Conservation (phyloP, 352 stramenopile species). For the Phytophthora brassicae region DNA sequence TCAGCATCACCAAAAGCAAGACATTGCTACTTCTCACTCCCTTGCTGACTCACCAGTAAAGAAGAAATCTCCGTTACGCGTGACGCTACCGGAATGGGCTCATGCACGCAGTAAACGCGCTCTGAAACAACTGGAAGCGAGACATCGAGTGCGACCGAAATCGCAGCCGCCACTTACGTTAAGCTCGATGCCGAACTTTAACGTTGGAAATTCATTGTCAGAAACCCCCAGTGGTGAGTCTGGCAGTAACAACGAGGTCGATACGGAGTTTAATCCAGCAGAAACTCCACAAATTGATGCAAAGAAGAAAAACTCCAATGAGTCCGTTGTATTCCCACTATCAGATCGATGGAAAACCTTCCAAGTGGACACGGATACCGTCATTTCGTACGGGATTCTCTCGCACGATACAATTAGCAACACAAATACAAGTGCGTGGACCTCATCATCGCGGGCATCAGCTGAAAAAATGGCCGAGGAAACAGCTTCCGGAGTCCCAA, state of each 20-base stretch:
- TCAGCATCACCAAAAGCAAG: conserved; percentile 20
- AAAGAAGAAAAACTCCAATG: conserved; percentile 21
- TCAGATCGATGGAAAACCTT: conserved; percentile 47
- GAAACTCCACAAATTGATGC: conserved; percentile 12
- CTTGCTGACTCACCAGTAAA: conserved; percentile 5
- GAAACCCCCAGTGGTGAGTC: conserved; percentile 12
- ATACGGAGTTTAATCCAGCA: conserved; percentile 1
- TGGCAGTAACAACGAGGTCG: conserved; percentile 21
- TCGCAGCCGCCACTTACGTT: conserved; percentile 20
- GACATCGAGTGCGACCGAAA: conserved; percentile 9
- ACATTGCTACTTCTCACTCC: conserved; percentile 8
- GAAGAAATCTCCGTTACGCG: conserved; percentile 30
- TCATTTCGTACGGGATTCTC: conserved; percentile 53
- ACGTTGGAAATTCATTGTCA: conserved; percentile 10
- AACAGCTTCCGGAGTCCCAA: not conserved
- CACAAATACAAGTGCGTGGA: conserved; percentile 1
- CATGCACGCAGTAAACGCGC: conserved; percentile 69
- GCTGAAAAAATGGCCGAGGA: conserved; percentile 19
- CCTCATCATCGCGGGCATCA: not conserved
- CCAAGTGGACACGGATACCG: conserved; percentile 45
- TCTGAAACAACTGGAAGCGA: conserved; percentile 53
- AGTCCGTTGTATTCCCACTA: conserved; percentile 37
- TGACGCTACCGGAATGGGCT: conserved; percentile 57
- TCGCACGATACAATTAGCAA: conserved; percentile 32
- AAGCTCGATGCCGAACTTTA: conserved; percentile 27